A percentile compares a stretch with the other conserved stretches of the same genome.
Conservation (phyloP, 108 stramenopile genomes). For the Skeletonema menzelii region DNA sequence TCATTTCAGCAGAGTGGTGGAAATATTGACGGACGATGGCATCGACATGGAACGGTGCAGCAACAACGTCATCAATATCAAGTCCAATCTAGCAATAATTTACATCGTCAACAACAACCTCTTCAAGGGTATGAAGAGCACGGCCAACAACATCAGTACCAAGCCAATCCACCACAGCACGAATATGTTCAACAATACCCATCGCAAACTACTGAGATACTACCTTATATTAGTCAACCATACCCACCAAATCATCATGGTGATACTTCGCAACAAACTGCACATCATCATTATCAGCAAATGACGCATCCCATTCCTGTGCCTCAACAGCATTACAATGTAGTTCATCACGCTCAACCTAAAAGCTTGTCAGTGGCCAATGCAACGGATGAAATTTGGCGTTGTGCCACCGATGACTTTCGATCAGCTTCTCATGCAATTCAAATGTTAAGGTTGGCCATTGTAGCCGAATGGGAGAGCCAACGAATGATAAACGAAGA, state of each 20-base stretch:
- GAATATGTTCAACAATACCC: background rate
- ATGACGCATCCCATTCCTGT: constrained; percentile 8
- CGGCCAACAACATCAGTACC: constrained; percentile 9
- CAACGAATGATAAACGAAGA: constrained; percentile 13
- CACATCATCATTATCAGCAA: constrained; percentile 21
- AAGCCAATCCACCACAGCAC: constrained; percentile 14
- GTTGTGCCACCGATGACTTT: constrained; percentile 38
- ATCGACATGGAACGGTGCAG: constrained; percentile 1
- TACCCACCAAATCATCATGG: background rate
- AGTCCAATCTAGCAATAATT: background rate
- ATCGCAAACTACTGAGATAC: background rate
- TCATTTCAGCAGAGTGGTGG: background rate
- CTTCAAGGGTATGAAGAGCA: constrained; percentile 14
- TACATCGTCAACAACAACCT: constrained; percentile 15
- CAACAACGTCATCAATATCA: constrained; percentile 7
- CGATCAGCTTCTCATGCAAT: constrained; percentile 36
- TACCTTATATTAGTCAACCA: background rate
- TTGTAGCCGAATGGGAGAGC: constrained; percentile 45
- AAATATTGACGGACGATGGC: background rate
- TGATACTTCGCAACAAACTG: background rate
- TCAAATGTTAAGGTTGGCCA: constrained; percentile 41
- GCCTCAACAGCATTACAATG: constrained; percentile 3
- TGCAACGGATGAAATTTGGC: constrained; percentile 55
- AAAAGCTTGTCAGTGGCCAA: constrained; percentile 26
- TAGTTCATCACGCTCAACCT: constrained; percentile 8